These are phyloP conservation scores for Morella rubra DNA, from an alignment of 306 rosid genomes.

Conservation along the genomic window DNA sequence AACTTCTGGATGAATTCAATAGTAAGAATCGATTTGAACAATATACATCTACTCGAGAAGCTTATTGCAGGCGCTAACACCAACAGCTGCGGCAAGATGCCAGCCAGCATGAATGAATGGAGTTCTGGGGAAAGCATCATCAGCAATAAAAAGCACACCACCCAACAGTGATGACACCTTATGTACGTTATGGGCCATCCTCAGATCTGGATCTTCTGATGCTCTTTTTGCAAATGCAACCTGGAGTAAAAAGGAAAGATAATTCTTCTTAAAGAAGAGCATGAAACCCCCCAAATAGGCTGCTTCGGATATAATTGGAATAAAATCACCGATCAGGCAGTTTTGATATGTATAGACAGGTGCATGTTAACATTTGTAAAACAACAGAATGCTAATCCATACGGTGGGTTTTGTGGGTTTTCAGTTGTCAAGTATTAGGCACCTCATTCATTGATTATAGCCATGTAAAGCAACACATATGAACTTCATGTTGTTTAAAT, in stretches of 20 bases:
- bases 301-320: neutral
- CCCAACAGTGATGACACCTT: slow-evolving; percentile 81
- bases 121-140: slow-evolving; percentile 71
- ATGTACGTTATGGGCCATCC: slow-evolving; percentile 73
- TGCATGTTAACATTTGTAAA: too few relatives aligned
- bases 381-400: too few relatives aligned
- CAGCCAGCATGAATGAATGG: slow-evolving; percentile 96
- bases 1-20: neutral
- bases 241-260: slow-evolving; percentile 39
- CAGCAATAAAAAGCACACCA: slow-evolving; percentile 78
- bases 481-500: neutral
- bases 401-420: too few relatives aligned
- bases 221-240: slow-evolving; percentile 91
- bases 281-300: neutral
- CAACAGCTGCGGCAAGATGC: slow-evolving; percentile 98
- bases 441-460: too few relatives aligned
- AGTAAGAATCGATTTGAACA: slow-evolving; percentile 4
- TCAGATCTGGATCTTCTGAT: slow-evolving; percentile 77
- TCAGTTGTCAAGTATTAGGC: too few relatives aligned
- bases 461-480: too few relatives aligned
- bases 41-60: slow-evolving; percentile 65
- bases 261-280: neutral
- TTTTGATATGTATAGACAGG: too few relatives aligned
- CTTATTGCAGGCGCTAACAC: slow-evolving; percentile 89
- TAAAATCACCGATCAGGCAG: too few relatives aligned